A percentile compares a stretch with the other conserved stretches of the same genome.
Conservation (phyloP, 2,329 filamentous ascomycete genomes). For the Colletotrichum lupini region DNA sequence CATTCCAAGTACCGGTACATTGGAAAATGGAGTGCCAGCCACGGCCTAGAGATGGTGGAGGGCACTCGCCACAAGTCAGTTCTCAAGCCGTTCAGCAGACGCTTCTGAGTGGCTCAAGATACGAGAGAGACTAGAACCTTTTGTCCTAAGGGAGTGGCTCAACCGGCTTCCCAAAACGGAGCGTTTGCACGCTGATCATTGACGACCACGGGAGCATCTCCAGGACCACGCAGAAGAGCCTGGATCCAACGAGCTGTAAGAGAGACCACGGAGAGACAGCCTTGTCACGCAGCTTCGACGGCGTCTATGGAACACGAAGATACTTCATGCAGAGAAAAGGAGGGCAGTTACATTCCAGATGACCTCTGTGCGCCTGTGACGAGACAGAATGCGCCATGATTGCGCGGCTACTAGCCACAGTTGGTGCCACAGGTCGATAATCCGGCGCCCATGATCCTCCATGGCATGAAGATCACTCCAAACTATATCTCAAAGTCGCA, state of each 20-base stretch:
- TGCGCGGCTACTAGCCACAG: slow-evolving; percentile 30
- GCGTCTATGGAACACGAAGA: background rate
- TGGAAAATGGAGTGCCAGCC: background rate
- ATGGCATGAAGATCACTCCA: slow-evolving; percentile 12
- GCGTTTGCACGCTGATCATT: slow-evolving; percentile 22
- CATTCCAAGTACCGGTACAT: slow-evolving; percentile 32
- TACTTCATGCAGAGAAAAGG: slow-evolving; percentile 18
- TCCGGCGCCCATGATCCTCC: slow-evolving; percentile 4
- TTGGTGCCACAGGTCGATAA: slow-evolving; percentile 19
- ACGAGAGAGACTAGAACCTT: slow-evolving; percentile 8
- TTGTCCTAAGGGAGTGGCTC: slow-evolving; percentile 11
- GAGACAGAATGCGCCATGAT: slow-evolving; percentile 2
- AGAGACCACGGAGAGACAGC: background rate
- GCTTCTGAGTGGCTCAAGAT: slow-evolving; percentile 20
- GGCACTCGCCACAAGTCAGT: slow-evolving; percentile 21
- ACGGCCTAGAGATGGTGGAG: background rate
- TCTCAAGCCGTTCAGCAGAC: background rate
- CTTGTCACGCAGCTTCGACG: background rate
- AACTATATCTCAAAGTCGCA: slow-evolving; percentile 1
- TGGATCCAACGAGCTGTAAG: background rate
- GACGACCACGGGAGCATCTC: background rate
- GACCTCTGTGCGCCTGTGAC: background rate
- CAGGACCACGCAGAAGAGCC: background rate
- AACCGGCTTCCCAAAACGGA: slow-evolving; percentile 21
- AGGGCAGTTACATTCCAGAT: background rate